Base-by-base conservation (phyloP, 148 eudicot genomes). In the Rhododendron kiyosumense region DNA sequence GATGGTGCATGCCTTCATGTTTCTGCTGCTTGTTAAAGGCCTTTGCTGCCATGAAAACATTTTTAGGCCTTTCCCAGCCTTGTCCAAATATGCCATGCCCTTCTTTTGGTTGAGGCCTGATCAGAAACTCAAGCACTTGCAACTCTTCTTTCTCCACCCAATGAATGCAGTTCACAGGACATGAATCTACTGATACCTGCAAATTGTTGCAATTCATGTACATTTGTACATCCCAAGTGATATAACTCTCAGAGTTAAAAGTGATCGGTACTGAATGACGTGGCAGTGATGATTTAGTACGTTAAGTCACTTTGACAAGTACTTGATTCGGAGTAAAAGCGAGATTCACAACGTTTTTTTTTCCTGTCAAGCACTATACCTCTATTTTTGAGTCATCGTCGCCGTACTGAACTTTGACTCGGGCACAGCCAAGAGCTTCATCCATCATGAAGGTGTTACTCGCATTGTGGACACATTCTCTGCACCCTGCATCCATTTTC, bases 151-250 rank as follows among this genome's bases (percentile, higher is more conserved):
- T 85, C n/a, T 93, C 87, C 38, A 93, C 94, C 94, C 92, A 90
- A 81, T 93, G 90, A 84, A 93, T 93, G 88, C 93, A 93, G 84
- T 90, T 91, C 84, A 93, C 90, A 13, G 94, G 94, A 76, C 94
- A 93, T 24, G 93, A 93, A 13, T 90, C 92, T 13, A 93, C 87
- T 36, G 94, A 83, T 10, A 85, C 89, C 94, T 92, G 87, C 73
- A 78, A 78, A 78, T 22, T 78, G 26, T 41, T 78, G 81, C 54
- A n/a, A 1, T 14, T 41, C 79, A 76, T 41, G 7, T 36, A 18
- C 1, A 43, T 63, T 38, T 9, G 73, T n/a, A n/a, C 28, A n/a
- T n/a, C 32, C 30, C 2, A 0, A 24, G 30, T n/a, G 73, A 65
- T 2, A 9, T 2, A 65, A 22, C 65, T 18, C 61, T 54, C 18